Conservation (phyloP, 768 basidiomycete species). For the Harrya chromipes region DNA sequence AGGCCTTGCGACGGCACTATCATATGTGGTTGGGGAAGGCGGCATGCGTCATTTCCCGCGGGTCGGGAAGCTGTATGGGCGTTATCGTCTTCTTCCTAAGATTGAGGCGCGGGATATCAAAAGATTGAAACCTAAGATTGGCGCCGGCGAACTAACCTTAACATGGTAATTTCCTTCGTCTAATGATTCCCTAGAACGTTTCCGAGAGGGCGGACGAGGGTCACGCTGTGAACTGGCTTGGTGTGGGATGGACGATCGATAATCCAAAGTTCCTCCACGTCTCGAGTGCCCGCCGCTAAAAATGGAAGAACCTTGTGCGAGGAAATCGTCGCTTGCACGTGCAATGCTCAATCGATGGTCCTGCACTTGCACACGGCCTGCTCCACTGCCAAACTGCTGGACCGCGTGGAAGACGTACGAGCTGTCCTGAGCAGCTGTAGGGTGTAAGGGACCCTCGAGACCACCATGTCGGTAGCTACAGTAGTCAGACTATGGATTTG, state of each 20-base stretch:
- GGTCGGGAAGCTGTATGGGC: slow-evolving; percentile 19
- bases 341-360: slow-evolving; percentile 33
- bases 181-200: slow-evolving; percentile 32
- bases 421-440: slow-evolving; percentile 14
- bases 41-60: slow-evolving; percentile 21
- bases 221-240: slow-evolving; percentile 18
- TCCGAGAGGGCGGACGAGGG: slow-evolving; percentile 27
- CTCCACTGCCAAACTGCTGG: slow-evolving; percentile 21
- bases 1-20: slow-evolving; percentile 23
- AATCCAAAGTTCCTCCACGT: slow-evolving; percentile 17
- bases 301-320: slow-evolving; percentile 31
- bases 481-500: slow-evolving; percentile 14
- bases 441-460: slow-evolving; percentile 11
- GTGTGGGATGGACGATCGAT: slow-evolving; percentile 10
- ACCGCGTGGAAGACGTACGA: slow-evolving; percentile 21
- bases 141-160: slow-evolving; percentile 31
- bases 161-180: slow-evolving; percentile 26
- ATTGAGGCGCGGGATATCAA: slow-evolving; percentile 23
- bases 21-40: slow-evolving; percentile 23
- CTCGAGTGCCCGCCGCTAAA: slow-evolving; percentile 25
- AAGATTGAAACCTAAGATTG: slow-evolving; percentile 26
- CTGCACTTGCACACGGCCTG: slow-evolving; percentile 23
- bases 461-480: slow-evolving; percentile 16
- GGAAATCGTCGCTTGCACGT: slow-evolving; percentile 32
- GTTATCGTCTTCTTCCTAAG: slow-evolving; percentile 27